phyloP scores from a whole-genome alignment of 305 asterid species.

The Rubia tinctorum region DNA sequence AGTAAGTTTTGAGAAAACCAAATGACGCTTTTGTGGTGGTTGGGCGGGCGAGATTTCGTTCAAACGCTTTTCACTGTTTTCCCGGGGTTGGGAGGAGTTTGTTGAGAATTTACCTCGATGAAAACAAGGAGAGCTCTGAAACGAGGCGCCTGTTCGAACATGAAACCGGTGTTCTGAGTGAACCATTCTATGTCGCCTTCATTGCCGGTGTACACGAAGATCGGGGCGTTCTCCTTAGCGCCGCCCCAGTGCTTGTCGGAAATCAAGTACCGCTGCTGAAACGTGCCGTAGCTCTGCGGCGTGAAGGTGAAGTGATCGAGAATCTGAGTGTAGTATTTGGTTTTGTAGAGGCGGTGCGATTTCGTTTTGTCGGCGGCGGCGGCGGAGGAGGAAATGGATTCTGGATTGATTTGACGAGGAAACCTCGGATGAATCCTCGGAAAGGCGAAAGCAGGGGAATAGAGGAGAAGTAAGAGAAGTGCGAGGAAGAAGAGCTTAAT shows the following conservation, averaged over 20 bases:
- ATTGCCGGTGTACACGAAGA: constrained; percentile 86
- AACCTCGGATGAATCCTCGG: constrained; percentile 33
- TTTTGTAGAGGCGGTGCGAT: constrained; percentile 27
- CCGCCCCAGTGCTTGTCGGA: constrained; percentile 73
- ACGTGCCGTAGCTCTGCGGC: constrained; percentile 61
- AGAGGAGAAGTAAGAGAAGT: constrained; percentile 4
- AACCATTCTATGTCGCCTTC: constrained; percentile 94
- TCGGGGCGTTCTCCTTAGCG: constrained; percentile 47
- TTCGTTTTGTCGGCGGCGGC: constrained; percentile 16
- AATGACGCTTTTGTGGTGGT: too few relatives aligned
- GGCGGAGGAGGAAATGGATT: too few relatives aligned
- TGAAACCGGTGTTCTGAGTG: constrained; percentile 83
- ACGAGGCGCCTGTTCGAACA: constrained; percentile 69
- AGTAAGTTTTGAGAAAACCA: too few relatives aligned
- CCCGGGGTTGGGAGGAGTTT: neutral
- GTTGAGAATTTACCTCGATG: constrained; percentile 56
- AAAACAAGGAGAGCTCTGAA: constrained; percentile 70
- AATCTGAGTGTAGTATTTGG: constrained; percentile 60
- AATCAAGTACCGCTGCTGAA: constrained; percentile 75
- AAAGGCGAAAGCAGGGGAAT: constrained; percentile 18
- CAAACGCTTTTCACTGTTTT: too few relatives aligned
- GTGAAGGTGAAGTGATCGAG: constrained; percentile 80
- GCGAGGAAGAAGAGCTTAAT: constrained; percentile 19
- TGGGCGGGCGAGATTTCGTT: too few relatives aligned
- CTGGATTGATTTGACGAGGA: constrained; percentile 37